Evolutionary conservation across 2,329 filamentous ascomycete genomes (phyloP).

Genomic region (Colletotrichum tofieldiae): DNA sequence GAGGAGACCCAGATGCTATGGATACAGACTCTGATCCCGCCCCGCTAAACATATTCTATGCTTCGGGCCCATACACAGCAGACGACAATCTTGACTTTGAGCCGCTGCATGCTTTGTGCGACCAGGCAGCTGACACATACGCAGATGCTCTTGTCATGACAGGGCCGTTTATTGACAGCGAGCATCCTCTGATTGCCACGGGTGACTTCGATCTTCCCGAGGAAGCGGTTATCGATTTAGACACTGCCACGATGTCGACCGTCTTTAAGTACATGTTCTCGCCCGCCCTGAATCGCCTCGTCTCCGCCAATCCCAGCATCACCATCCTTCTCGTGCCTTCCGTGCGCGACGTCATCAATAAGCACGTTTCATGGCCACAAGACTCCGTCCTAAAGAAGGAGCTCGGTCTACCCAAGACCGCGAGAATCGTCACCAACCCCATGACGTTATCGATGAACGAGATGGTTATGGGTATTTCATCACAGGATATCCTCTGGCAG

Average conservation of each 20-base stretch:
- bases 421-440: constrained; percentile 87
- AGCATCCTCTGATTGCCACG: constrained; percentile 88
- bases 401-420: constrained; percentile 83
- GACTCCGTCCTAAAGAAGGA: constrained; percentile 77
- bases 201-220: constrained; percentile 85
- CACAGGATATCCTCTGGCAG: constrained; percentile 88
- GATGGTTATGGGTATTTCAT: constrained; percentile 83
- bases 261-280: constrained; percentile 88
- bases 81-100: constrained; percentile 95
- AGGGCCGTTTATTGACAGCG: constrained; percentile 92
- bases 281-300: constrained; percentile 79
- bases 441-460: constrained; percentile 94
- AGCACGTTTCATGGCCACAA: constrained; percentile 88
- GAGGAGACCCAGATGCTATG: constrained; percentile 75
- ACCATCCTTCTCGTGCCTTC: constrained; percentile 89
- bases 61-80: constrained; percentile 90
- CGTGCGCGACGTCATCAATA: constrained; percentile 84
- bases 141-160: constrained; percentile 85
- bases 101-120: constrained; percentile 85
- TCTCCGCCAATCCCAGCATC: constrained; percentile 78
- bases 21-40: constrained; percentile 68
- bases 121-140: constrained; percentile 80
- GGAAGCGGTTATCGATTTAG: constrained; percentile 77
- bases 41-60: constrained; percentile 84
- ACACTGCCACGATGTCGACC: constrained; percentile 84